phyloP scores from a whole-genome alignment of 208 protist genomes.

The Balamuthia mandrillaris region DNA sequence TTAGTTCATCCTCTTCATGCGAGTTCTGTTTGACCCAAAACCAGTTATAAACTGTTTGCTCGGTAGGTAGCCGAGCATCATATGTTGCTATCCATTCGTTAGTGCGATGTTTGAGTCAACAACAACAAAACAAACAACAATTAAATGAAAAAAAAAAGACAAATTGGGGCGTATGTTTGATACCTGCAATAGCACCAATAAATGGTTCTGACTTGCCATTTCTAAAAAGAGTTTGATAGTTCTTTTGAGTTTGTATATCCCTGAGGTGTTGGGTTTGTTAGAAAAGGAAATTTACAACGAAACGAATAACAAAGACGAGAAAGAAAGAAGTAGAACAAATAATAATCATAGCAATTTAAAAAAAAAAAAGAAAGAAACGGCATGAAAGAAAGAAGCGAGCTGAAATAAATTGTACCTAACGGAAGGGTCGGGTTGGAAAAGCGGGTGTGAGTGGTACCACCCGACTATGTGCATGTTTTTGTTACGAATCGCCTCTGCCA shows the following conservation, averaged over 20 bases:
- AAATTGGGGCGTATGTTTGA: background rate
- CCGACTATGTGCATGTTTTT: slow-evolving; percentile 31
- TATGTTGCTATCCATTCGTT: too few relatives aligned
- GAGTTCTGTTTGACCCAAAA: slow-evolving; percentile 9
- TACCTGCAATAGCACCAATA: slow-evolving; percentile 32
- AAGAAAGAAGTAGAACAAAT: background rate
- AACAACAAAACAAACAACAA: background rate
- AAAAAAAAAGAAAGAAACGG: too few relatives aligned
- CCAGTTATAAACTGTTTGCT: slow-evolving; percentile 30
- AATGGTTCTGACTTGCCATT: background rate
- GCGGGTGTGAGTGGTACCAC: slow-evolving; percentile 43
- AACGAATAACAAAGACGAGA: background rate
- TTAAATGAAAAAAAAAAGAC: background rate
- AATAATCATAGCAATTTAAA: too few relatives aligned
- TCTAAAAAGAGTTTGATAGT: slow-evolving; percentile 25
- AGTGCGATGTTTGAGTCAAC: too few relatives aligned
- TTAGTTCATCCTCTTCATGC: background rate
- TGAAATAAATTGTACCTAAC: background rate
- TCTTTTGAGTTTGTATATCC: slow-evolving; percentile 27
- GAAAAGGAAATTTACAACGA: too few relatives aligned
- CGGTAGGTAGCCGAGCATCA: background rate
- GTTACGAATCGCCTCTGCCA: slow-evolving; percentile 7
- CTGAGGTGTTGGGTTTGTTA: too few relatives aligned
- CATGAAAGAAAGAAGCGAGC: too few relatives aligned
- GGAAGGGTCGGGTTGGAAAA: slow-evolving; percentile 36